A percentile compares a stretch with the other conserved stretches of the same genome.
phyloP scores from a whole-genome alignment of 805 yeast genomes.

The Geotrichum ghanense region DNA sequence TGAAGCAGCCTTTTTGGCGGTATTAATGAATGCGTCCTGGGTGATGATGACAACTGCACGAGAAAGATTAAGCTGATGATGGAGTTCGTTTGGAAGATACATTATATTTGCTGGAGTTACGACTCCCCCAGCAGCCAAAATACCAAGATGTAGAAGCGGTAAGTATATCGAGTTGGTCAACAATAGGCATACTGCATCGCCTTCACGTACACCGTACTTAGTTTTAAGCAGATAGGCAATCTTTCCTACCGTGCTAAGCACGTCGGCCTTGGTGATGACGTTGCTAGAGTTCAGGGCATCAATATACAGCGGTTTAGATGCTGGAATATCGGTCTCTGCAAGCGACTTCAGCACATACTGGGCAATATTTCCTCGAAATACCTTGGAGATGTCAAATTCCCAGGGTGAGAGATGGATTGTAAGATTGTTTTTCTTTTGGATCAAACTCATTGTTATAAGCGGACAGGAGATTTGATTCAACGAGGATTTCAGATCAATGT shows the following conservation, averaged over 20 bases:
- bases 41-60: slow-evolving; percentile 5
- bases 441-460: not conserved
- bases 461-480: not conserved
- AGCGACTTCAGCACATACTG: not conserved
- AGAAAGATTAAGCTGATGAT: slow-evolving; percentile 17
- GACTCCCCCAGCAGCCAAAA: slow-evolving; percentile 18
- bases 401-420: not conserved
- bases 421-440: not conserved
- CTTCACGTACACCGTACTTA: slow-evolving; percentile 11
- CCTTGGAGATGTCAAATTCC: not conserved
- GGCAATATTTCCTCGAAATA: not conserved
- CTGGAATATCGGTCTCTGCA: not conserved
- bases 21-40: not conserved
- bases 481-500: not conserved
- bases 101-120: slow-evolving; percentile 23
- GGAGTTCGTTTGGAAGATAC: slow-evolving; percentile 21
- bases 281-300: slow-evolving; percentile 17
- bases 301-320: slow-evolving; percentile 7
- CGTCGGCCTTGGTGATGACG: slow-evolving; percentile 9
- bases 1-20: slow-evolving; percentile 6
- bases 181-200: slow-evolving; percentile 20
- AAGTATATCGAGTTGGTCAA: slow-evolving; percentile 18
- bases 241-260: slow-evolving; percentile 54
- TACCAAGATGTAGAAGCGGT: slow-evolving; percentile 19
- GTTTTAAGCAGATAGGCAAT: slow-evolving; percentile 53